phyloP scores from a whole-genome alignment of 768 basidiomycete genomes.

The Termitomyces sp. region DNA sequence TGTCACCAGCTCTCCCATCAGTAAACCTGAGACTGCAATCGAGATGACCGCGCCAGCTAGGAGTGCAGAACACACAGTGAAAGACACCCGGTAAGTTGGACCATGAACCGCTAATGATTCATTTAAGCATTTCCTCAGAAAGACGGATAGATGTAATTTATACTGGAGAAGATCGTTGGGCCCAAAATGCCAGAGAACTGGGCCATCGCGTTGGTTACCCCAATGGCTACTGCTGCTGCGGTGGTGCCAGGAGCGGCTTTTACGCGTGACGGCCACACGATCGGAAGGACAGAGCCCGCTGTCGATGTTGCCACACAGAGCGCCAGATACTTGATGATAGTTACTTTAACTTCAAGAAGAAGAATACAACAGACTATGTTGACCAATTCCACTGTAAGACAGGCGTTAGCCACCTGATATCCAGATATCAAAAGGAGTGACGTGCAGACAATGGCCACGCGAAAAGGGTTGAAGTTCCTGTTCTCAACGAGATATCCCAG shows the following conservation, averaged over 20 bases:
- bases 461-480: constrained; percentile 12
- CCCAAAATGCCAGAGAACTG: constrained; percentile 16
- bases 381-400: constrained; percentile 8
- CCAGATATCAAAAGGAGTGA: neutral
- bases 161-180: constrained; percentile 15
- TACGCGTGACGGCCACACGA: constrained; percentile 14
- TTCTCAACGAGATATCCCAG: constrained; percentile 14
- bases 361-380: constrained; percentile 15
- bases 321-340: constrained; percentile 12
- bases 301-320: constrained; percentile 14
- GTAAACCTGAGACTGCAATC: constrained; percentile 4
- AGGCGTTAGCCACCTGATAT: neutral
- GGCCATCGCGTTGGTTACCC: constrained; percentile 10
- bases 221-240: constrained; percentile 11
- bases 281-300: constrained; percentile 13
- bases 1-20: constrained; percentile 9
- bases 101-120: constrained; percentile 11
- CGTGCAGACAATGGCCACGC: constrained; percentile 11
- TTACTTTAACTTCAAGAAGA: constrained; percentile 10
- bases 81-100: constrained; percentile 16
- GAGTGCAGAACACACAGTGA: constrained; percentile 8
- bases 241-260: constrained; percentile 14
- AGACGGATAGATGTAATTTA: neutral
- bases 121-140: neutral
- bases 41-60: constrained; percentile 10